Conservation (phyloP, 2,329 filamentous ascomycete genomes). For the Periconia digitata region DNA sequence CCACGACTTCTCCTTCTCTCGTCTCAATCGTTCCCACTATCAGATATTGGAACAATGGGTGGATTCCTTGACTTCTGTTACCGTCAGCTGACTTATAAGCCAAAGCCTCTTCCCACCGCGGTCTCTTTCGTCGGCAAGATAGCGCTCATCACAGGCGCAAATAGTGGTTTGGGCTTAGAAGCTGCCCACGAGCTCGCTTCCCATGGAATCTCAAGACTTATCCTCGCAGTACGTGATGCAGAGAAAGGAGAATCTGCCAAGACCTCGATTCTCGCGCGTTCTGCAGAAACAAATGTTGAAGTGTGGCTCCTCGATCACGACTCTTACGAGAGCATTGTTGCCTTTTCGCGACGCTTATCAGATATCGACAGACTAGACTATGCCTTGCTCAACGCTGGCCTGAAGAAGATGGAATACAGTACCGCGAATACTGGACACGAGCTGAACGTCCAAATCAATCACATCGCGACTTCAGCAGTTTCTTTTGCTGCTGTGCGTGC, state of each 20-base stretch:
- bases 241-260: conserved; percentile 49
- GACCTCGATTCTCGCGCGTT: conserved; percentile 38
- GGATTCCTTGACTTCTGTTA: conserved; percentile 15
- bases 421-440: conserved; percentile 52
- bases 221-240: conserved; percentile 50
- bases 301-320: conserved; percentile 52
- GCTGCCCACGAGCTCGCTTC: conserved; percentile 52
- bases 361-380: conserved; percentile 46
- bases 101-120: conserved; percentile 10
- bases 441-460: conserved; percentile 31
- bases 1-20: too few species aligned
- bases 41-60: conserved; percentile 10
- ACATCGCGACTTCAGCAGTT: conserved; percentile 16
- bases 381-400: conserved; percentile 44
- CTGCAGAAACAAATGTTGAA: conserved; percentile 41
- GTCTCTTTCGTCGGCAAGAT: conserved; percentile 45
- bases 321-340: conserved; percentile 48
- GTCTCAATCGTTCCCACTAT: too few species aligned
- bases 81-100: conserved; percentile 16
- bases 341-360: conserved; percentile 45
- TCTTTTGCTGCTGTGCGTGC: conserved; percentile 42
- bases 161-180: conserved; percentile 54
- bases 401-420: conserved; percentile 41
- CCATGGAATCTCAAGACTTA: conserved; percentile 46
- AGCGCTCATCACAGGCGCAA: conserved; percentile 55